Base-by-base conservation (phyloP, 2,329 filamentous ascomycete species). In the Epichloe typhina region DNA sequence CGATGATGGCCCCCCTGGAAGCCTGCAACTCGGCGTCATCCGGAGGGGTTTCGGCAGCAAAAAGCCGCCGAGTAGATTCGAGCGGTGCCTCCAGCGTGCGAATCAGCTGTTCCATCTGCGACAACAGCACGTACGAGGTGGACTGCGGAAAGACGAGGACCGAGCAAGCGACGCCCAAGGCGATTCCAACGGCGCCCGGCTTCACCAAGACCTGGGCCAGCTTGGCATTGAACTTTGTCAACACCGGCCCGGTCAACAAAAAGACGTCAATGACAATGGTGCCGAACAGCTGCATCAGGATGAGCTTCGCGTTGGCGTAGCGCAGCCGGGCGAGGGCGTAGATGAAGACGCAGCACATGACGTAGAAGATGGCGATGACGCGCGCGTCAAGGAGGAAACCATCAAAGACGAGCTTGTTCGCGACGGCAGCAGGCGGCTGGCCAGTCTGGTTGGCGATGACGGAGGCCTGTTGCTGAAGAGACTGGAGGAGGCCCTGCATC, bases 81-180 rank as follows among this genome's bases (percentile, higher is more conserved):
- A 72, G 49, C 0, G 68, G 63, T 0, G 51, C 52, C 0, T 68
- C 57, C 0, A 70, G 53, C 55, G 65, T 56, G 13, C 57, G 56
- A 3, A 66, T 47, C 3, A 69, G 53, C 11, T 61, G 60, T 41
- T 63, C 59, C 41, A 68, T 58, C 12, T 63, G 53, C 8, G 58
- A 56, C 0, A 76, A 58, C 1, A 72, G 67, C 2, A 66, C 61
- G 23, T 69, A 67, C 0, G 73, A 74, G 0, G 74, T 72, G 0
- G 74, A 76, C 40, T 69, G 67, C 0, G 74, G 74, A 50, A 76
- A 76, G 43, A 76, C 62, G 3, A 76, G 51, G 1, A 76, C 47
- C 5, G 66, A 69, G 43, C 68, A 72, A 3, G 62, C 67, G 2
- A 70, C 50, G 0, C 72, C 74, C 0, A 76, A 57, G 0, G 68